A percentile compares a stretch with the other conserved stretches of the same genome.
Conservation (phyloP, 164 flowering plant species). For the Nymphaea thermarum region DNA sequence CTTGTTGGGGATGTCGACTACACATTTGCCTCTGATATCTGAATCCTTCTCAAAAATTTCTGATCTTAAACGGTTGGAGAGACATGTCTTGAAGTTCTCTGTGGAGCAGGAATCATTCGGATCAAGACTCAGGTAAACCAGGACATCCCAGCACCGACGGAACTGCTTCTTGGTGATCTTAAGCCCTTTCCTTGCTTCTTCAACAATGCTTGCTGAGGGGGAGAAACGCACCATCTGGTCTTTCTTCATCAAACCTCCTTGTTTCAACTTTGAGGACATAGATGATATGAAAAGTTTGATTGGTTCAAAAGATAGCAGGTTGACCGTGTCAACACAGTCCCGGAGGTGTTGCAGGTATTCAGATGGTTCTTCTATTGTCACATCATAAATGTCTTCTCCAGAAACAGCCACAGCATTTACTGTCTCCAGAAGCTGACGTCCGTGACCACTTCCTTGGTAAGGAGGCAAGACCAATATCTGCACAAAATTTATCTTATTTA, state of each 20-base stretch:
- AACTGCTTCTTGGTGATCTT: conserved; percentile 89
- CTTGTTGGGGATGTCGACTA: conserved; percentile 58
- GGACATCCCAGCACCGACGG: conserved; percentile 85
- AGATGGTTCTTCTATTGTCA: conserved; percentile 82
- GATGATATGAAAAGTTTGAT: conserved; percentile 10
- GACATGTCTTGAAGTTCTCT: conserved; percentile 42
- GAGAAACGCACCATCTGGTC: conserved; percentile 18
- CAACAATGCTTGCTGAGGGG: conserved; percentile 40
- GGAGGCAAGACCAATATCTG: conserved; percentile 89
- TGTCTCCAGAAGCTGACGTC: conserved; percentile 51
- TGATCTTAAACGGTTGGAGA: conserved; percentile 42
- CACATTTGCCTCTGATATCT: conserved; percentile 41
- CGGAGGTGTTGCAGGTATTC: conserved; percentile 77
- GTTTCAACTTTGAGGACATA: conserved; percentile 20
- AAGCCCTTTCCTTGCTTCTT: conserved; percentile 45
- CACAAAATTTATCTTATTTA: not conserved
- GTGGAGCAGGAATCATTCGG: conserved; percentile 33
- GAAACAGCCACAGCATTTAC: conserved; percentile 53
- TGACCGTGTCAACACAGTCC: conserved; percentile 49
- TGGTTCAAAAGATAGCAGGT: conserved; percentile 32
- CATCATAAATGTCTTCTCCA: conserved; percentile 53
- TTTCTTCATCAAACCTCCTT: conserved; percentile 46
- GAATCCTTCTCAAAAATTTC: conserved; percentile 68
- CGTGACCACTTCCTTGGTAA: conserved; percentile 78
- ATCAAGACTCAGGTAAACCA: conserved; percentile 59